Conservation (phyloP, 2,329 filamentous ascomycete species). For the Xylariaceae sp. region DNA sequence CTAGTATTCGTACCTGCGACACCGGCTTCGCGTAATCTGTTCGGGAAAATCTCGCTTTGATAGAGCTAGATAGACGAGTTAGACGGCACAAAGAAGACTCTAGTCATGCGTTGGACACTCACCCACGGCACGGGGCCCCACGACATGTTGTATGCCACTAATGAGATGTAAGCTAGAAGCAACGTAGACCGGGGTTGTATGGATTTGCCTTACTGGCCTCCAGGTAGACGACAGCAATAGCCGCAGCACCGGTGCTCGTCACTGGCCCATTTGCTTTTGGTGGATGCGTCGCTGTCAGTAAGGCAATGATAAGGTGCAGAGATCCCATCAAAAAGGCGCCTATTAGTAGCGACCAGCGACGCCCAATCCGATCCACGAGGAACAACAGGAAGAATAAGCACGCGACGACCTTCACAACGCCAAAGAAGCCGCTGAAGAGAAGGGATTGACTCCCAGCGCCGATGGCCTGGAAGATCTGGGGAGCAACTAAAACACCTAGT, state of each 20-base stretch:
- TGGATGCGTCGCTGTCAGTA: slow-evolving; percentile 44
- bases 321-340: slow-evolving; percentile 47
- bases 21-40: slow-evolving; percentile 45
- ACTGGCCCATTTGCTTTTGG: slow-evolving; percentile 29
- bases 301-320: slow-evolving; percentile 50
- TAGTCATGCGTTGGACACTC: neutral
- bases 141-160: slow-evolving; percentile 47
- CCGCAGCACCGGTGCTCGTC: slow-evolving; percentile 40
- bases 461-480: slow-evolving; percentile 48
- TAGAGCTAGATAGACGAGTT: slow-evolving; percentile 35
- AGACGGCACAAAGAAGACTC: neutral
- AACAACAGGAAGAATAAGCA: slow-evolving; percentile 44
- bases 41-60: slow-evolving; percentile 47
- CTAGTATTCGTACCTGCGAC: slow-evolving; percentile 32
- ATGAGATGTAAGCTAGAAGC: slow-evolving; percentile 33
- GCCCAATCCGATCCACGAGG: slow-evolving; percentile 46
- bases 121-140: slow-evolving; percentile 52
- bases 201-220: slow-evolving; percentile 33
- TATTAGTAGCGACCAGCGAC: slow-evolving; percentile 43
- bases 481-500: slow-evolving; percentile 35
- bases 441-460: slow-evolving; percentile 44
- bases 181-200: neutral
- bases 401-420: slow-evolving; percentile 47
- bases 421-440: slow-evolving; percentile 50
- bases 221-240: slow-evolving; percentile 48